Evolutionary conservation across 805 yeast genomes (phyloP).

Genomic region (Wickerhamiella sergipiensis): DNA sequence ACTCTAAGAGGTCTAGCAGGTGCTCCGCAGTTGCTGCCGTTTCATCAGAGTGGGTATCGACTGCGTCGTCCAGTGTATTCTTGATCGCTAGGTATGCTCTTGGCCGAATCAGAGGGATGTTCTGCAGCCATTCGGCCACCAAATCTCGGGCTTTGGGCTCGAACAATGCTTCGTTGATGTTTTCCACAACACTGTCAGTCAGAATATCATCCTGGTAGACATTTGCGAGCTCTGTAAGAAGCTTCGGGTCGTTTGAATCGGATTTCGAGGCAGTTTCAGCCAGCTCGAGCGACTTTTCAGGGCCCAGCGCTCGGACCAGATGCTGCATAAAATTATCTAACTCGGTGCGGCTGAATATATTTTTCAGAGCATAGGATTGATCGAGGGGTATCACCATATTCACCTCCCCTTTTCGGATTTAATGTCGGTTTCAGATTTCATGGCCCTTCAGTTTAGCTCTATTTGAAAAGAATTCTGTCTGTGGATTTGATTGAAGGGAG

Average conservation of each 20-base stretch:
- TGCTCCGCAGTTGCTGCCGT: neutral
- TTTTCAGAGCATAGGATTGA: too few relatives aligned
- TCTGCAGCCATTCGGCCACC: neutral
- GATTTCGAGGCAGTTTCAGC: neutral
- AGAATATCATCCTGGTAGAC: neutral
- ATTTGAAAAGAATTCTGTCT: too few relatives aligned
- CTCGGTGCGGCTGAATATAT: neutral
- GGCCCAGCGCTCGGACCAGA: neutral
- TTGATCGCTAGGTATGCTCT: neutral
- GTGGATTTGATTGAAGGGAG: too few relatives aligned
- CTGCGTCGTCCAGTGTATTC: neutral
- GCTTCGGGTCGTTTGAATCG: neutral
- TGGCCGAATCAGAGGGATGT: neutral
- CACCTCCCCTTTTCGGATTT: too few relatives aligned
- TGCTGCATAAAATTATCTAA: neutral
- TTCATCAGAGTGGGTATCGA: neutral
- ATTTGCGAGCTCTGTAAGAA: neutral
- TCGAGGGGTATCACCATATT: too few relatives aligned
- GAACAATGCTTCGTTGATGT: neutral
- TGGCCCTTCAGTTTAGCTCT: too few relatives aligned
- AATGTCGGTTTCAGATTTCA: too few relatives aligned
- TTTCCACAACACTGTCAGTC: neutral
- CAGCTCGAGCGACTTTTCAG: neutral
- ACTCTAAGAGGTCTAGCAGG: neutral
- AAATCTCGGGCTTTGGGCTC: neutral